Conservation (phyloP, 2,329 filamentous ascomycete genomes). For the Aspergillus intermedius region DNA sequence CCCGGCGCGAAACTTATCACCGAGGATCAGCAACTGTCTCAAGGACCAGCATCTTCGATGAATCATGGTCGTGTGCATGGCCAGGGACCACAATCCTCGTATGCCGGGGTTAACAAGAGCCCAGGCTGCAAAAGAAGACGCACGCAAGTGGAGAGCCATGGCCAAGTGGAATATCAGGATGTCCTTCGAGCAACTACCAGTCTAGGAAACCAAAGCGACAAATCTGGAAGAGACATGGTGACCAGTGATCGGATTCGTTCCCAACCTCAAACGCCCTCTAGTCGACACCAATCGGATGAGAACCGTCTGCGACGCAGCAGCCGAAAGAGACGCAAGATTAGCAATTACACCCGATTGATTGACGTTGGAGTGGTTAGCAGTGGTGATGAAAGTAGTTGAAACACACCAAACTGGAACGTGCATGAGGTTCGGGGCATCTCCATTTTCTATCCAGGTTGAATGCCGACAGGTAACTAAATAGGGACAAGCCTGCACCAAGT, state of each 20-base stretch:
- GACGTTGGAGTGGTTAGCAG: slow-evolving; percentile 21
- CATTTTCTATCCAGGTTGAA: too few species aligned
- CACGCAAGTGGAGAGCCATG: neutral
- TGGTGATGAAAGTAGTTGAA: slow-evolving; percentile 10
- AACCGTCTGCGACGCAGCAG: slow-evolving; percentile 11
- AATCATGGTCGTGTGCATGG: neutral
- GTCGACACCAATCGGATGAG: neutral
- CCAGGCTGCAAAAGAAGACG: neutral
- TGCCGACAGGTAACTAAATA: too few species aligned
- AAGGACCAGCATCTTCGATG: neutral
- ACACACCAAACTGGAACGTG: neutral
- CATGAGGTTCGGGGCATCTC: neutral
- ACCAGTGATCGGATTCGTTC: neutral
- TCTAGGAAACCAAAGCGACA: neutral
- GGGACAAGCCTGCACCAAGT: too few species aligned
- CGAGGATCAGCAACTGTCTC: neutral
- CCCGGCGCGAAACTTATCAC: neutral
- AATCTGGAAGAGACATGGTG: neutral
- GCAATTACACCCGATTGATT: slow-evolving; percentile 24
- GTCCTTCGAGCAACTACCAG: neutral
- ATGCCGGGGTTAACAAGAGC: neutral
- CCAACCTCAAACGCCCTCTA: slow-evolving; percentile 1
- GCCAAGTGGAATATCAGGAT: neutral
- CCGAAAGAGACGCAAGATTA: slow-evolving; percentile 25
- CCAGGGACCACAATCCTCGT: neutral